phyloP scores from a whole-genome alignment of 805 yeast species.

The Myxozyma neotropica region DNA sequence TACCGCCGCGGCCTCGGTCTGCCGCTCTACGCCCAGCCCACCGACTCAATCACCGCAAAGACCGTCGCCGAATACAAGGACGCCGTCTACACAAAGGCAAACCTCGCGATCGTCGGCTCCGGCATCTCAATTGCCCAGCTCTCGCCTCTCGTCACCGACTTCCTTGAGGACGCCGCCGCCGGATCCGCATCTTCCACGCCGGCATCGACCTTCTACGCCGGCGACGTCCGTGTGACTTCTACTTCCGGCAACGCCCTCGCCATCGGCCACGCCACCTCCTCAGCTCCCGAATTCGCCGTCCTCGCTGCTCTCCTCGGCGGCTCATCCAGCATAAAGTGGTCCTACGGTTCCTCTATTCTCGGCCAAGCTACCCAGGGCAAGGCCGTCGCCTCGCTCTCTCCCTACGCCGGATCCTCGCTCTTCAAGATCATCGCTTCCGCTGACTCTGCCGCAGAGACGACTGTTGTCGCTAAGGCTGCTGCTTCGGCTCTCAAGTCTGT shows the following conservation, averaged over 20 bases:
- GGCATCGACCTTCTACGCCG: conserved; percentile 54
- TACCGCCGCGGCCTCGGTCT: conserved; percentile 89
- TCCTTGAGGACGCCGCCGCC: conserved; percentile 54
- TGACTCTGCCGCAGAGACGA: conserved; percentile 58
- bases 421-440: conserved; percentile 71
- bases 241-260: conserved; percentile 70
- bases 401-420: conserved; percentile 79
- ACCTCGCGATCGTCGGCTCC: conserved; percentile 69
- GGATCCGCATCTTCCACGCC: conserved; percentile 52
- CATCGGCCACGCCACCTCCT: conserved; percentile 75
- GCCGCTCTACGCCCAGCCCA: conserved; percentile 74
- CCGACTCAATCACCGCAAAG: conserved; percentile 57
- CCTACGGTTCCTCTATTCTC: conserved; percentile 53
- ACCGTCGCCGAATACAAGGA: conserved; percentile 69
- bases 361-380: conserved; percentile 48
- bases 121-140: conserved; percentile 78
- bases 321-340: conserved; percentile 56
- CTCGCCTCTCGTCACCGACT: conserved; percentile 63
- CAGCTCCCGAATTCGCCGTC: conserved; percentile 66
- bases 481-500: conserved; percentile 27
- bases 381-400: conserved; percentile 55
- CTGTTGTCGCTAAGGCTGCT: conserved; percentile 56
- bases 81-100: conserved; percentile 66
- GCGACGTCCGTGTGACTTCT: conserved; percentile 64
- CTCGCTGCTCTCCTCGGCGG: conserved; percentile 66